A percentile compares a stretch with the other conserved stretches of the same genome.
Conservation (phyloP, 1,139 yeast species). For the Lodderomyces elongisporus region DNA sequence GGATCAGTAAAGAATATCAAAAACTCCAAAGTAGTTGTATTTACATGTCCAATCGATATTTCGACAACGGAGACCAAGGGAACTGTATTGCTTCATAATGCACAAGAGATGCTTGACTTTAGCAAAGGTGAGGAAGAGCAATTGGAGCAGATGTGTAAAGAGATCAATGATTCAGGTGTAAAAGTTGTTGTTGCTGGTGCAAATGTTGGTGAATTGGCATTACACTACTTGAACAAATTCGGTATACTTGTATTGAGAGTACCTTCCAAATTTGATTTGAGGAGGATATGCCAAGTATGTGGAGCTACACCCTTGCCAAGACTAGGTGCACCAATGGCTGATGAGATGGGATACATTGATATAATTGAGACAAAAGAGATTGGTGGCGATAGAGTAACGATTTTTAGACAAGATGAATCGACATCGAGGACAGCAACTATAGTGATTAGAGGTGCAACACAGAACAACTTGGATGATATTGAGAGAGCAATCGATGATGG, state of each 20-base stretch:
- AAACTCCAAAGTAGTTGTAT: slow-evolving; percentile 84
- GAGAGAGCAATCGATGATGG: slow-evolving; percentile 98
- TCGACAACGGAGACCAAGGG: slow-evolving; percentile 97
- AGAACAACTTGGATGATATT: slow-evolving; percentile 84
- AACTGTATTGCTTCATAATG: slow-evolving; percentile 90
- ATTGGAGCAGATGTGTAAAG: slow-evolving; percentile 81
- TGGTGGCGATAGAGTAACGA: slow-evolving; percentile 96
- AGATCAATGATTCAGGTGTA: slow-evolving; percentile 78
- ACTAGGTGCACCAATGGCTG: slow-evolving; percentile 93
- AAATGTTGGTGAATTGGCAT: slow-evolving; percentile 85
- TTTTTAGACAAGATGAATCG: slow-evolving; percentile 79
- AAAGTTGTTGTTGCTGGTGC: slow-evolving; percentile 90
- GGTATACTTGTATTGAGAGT: slow-evolving; percentile 82
- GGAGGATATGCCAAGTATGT: slow-evolving; percentile 93
- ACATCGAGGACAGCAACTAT: slow-evolving; percentile 80
- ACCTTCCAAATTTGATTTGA: slow-evolving; percentile 87
- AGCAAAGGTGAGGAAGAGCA: slow-evolving; percentile 95
- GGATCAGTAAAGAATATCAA: slow-evolving; percentile 69
- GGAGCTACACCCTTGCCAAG: slow-evolving; percentile 97
- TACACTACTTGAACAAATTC: slow-evolving; percentile 86
- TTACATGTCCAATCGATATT: slow-evolving; percentile 89
- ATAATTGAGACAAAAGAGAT: slow-evolving; percentile 87
- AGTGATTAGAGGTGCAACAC: slow-evolving; percentile 95
- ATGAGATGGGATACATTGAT: slow-evolving; percentile 87
- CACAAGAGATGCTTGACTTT: slow-evolving; percentile 94